Base-by-base conservation (phyloP, 2,329 filamentous ascomycete species). In the Fusarium pseudoanthophilum region DNA sequence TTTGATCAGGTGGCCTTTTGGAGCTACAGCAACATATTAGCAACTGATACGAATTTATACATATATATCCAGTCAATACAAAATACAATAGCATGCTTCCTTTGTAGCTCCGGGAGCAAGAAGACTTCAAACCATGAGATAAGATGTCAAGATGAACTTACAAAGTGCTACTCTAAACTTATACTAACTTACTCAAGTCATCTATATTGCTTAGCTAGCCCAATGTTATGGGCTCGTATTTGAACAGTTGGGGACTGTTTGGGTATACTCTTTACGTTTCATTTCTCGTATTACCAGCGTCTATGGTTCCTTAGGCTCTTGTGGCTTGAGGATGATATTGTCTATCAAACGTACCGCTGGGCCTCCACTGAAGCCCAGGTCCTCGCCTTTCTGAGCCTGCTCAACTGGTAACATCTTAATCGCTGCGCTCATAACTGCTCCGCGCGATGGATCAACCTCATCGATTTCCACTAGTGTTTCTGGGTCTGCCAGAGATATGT, bases 271-370 rank as follows among this genome's bases (percentile, higher is more conserved):
- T 57, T 60, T 59, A 24, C 14, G 9, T 53, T 60, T 65, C 24
- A n/a, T 59, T 26, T 56, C 39, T 52, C 34, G 40, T 43, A 58
- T 58, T 36, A 36, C 53, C 36, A 45, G 21, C 24, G 34, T 67
- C 55, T 75, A 74, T 36, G 43, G 42, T 39, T 73, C 49, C 49
- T 66, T 60, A 5, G 58, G 48, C 18, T 76, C 72, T 36, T 65
- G 72, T 0, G 88, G 85, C 75, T 87, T 83, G 39, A 95, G 80
- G 61, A 97, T 92, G 73, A 98, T 91, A 79, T 99, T 99, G 80
- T 99, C 96, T 80, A 99, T 98, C 82, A 99, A 84, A 70, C 96
- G 88, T 53, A 99, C 96, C 2, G 91, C 81, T 21, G 93, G 93
- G 4, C 92, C 92, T 7, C 90, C 91, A 62, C 89, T 87, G 69